phyloP scores from a whole-genome alignment of 768 basidiomycete species.

The Hydnomerulius pinastri region DNA sequence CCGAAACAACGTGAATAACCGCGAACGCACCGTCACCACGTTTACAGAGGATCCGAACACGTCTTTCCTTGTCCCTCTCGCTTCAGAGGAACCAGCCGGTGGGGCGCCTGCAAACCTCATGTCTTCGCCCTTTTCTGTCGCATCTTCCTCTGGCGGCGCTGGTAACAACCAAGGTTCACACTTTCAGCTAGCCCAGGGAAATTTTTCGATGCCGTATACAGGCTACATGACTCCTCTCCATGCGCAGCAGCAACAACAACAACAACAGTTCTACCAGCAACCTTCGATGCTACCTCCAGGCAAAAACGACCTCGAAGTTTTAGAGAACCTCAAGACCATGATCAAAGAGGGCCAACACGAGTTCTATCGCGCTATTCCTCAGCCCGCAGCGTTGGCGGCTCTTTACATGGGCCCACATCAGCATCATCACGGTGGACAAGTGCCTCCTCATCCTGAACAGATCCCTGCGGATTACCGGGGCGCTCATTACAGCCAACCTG shows the following conservation, averaged over 20 bases:
- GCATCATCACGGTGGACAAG: no score
- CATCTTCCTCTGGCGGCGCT: slow-evolving; percentile 35
- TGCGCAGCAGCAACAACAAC: slow-evolving; percentile 30
- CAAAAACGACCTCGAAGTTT: slow-evolving; percentile 67
- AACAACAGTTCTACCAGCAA: slow-evolving; percentile 27
- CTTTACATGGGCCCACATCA: slow-evolving; percentile 69
- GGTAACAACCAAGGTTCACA: slow-evolving; percentile 28
- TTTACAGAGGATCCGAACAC: slow-evolving; percentile 62
- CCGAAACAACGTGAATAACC: slow-evolving; percentile 52
- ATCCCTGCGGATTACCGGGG: slow-evolving; percentile 20
- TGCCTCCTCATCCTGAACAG: slow-evolving; percentile 43
- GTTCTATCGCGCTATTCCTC: slow-evolving; percentile 64
- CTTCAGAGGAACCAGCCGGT: slow-evolving; percentile 51
- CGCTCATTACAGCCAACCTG: slow-evolving; percentile 8
- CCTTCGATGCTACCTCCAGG: slow-evolving; percentile 48
- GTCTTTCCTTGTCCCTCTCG: slow-evolving; percentile 50
- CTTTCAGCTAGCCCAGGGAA: slow-evolving; percentile 36
- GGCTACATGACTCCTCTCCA: slow-evolving; percentile 35
- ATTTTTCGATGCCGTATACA: slow-evolving; percentile 41
- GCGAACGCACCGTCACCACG: slow-evolving; percentile 70
- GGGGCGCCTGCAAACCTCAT: slow-evolving; percentile 26
- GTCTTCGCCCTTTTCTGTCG: slow-evolving; percentile 40
- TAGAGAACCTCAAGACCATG: slow-evolving; percentile 71
- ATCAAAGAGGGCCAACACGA: slow-evolving; percentile 77
- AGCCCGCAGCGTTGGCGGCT: slow-evolving; percentile 62